Evolutionary conservation across 1,284 basidiomycete species (phyloP).

Genomic region (Microbotryum saponariae): DNA sequence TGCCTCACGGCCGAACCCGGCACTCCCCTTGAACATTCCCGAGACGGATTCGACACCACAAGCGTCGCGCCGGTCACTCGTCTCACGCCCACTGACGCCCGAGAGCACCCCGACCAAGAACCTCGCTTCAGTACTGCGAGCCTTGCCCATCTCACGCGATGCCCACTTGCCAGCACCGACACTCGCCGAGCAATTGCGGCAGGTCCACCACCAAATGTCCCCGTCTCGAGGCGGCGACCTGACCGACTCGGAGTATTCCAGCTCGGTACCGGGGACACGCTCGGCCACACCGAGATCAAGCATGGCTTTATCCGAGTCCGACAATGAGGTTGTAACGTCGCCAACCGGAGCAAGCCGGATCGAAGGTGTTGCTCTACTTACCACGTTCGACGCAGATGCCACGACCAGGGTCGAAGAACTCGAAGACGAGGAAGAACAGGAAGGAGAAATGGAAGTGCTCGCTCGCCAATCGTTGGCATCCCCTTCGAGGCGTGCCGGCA

Average conservation of each 20-base stretch:
- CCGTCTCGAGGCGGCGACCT: constrained; percentile 10
- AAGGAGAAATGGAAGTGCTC: background rate
- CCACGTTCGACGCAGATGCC: background rate
- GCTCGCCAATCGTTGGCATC: constrained; percentile 2
- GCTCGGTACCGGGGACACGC: background rate
- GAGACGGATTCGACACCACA: constrained; percentile 18
- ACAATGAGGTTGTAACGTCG: background rate
- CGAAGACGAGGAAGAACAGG: too few relatives aligned
- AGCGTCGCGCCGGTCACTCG: constrained; percentile 1
- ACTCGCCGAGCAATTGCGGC: constrained; percentile 26
- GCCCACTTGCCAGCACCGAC: constrained; percentile 21
- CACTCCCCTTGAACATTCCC: background rate
- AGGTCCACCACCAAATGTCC: constrained; percentile 13
- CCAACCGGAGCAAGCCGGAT: background rate
- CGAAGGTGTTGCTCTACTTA: too few relatives aligned
- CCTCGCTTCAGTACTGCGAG: too few relatives aligned
- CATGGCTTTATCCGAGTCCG: background rate
- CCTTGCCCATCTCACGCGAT: background rate
- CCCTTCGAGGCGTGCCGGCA: background rate
- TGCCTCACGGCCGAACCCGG: background rate
- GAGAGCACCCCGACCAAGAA: too few relatives aligned
- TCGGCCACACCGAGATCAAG: constrained; percentile 15
- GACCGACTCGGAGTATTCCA: constrained; percentile 7
- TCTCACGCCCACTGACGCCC: background rate
- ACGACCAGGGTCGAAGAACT: too few relatives aligned